A percentile compares a stretch with the other conserved stretches of the same genome.
phyloP scores from a whole-genome alignment of 352 stramenopile genomes.

The Phytophthora kernoviae region DNA sequence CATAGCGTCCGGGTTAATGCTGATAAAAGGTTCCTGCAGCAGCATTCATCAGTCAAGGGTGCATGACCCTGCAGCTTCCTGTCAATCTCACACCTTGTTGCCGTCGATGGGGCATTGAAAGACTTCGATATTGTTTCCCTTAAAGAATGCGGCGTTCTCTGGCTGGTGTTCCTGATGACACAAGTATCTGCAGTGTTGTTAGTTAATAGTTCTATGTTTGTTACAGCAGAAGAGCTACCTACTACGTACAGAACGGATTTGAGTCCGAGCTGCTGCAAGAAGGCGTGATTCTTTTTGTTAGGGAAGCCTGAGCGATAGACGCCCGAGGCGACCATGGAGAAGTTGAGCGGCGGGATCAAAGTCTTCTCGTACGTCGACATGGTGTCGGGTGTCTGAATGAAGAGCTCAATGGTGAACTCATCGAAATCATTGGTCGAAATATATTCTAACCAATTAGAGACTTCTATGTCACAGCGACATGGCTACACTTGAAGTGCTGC shows the following conservation, averaged over 20 bases:
- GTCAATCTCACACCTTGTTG: slow-evolving; percentile 67
- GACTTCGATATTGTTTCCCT: slow-evolving; percentile 79
- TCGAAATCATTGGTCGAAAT: slow-evolving; percentile 25
- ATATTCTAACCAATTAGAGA: not conserved
- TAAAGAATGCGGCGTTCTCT: slow-evolving; percentile 84
- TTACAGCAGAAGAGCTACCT: not conserved
- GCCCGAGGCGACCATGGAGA: slow-evolving; percentile 88
- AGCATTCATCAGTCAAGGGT: not conserved
- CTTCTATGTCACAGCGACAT: not conserved
- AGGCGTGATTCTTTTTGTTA: slow-evolving; percentile 89
- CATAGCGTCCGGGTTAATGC: slow-evolving; percentile 86
- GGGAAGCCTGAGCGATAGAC: slow-evolving; percentile 90
- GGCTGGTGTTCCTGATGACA: slow-evolving; percentile 86
- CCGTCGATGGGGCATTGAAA: slow-evolving; percentile 88
- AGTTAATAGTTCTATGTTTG: not conserved
- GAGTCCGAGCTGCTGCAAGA: slow-evolving; percentile 84
- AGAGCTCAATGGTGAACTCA: slow-evolving; percentile 2
- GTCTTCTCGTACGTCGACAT: slow-evolving; percentile 90
- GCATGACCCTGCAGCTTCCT: not conserved
- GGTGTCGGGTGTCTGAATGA: slow-evolving; percentile 1
- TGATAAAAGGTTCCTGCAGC: slow-evolving; percentile 87
- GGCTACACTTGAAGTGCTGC: slow-evolving; percentile 3
- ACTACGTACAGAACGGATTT: slow-evolving; percentile 84
- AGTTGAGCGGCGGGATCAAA: slow-evolving; percentile 90
- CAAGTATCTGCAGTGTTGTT: slow-evolving; percentile 52